Base-by-base conservation (phyloP, 768 basidiomycete genomes). In the Tylopilus vinaceipallidus region DNA sequence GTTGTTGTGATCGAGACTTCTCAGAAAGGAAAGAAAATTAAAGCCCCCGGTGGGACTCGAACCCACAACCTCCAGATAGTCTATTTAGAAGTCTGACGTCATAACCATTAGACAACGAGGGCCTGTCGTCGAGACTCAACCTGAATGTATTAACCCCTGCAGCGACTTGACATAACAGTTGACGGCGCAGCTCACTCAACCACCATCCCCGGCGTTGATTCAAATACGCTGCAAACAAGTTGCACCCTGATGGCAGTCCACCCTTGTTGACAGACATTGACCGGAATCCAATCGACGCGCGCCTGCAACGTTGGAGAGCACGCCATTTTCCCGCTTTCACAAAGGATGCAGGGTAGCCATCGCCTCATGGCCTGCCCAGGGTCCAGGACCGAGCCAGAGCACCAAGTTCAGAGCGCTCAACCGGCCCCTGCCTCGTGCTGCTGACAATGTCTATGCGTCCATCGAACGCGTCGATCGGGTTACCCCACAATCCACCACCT, bases 81-180 rank as follows among this genome's bases (percentile, higher is more conserved):
- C 84, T 81, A 76, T 79, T 50, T 84, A 87, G 85, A 87, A 87
- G 85, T 87, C 85, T 87, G 85, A 86, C 85, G 85, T 86, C 85
- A 87, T 87, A 84, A 75, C 85, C 85, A 87, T 87, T 86, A 87
- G 84, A 86, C 85, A 84, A 87, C 81, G 77, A 77, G 85, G 84
- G 84, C 85, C 55, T 62, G 24, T 4, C n/a, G 32, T 0, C 11
- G 9, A 6, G 27, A 6, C 27, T 29, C 27, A 29, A n/a, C 26
- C n/a, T 39, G 20, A 36, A 45, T n/a, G 6, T 35, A n/a, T 43
- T 45, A 39, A 29, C 3, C 23, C 6, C 27, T 19, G 1, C 9
- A 29, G 17, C 7, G n/a, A 29, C 11, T 10, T 22, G 20, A 27
- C 24, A 47, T 26, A 29, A 40, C 22, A 29, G 20, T 12, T n/a